These are phyloP conservation scores for Exophiala alcalophila DNA, from an alignment of 2,329 filamentous ascomycete species.

Conservation along the genomic window DNA sequence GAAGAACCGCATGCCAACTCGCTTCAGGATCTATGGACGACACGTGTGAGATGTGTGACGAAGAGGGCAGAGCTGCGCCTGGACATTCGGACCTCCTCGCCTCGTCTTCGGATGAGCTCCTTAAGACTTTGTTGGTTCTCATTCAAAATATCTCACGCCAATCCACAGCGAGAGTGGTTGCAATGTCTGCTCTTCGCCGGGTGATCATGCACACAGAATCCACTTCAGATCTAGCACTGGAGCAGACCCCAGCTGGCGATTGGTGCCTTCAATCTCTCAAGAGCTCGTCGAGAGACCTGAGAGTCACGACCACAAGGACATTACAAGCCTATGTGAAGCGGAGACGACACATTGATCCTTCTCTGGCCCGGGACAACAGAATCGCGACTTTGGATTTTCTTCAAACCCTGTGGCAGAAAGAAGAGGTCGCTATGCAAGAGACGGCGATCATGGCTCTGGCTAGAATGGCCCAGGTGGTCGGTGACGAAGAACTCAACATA, in stretches of 20 bases:
- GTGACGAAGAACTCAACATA: conserved; percentile 81
- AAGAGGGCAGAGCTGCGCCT: conserved; percentile 16
- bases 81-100: not conserved
- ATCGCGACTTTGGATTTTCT: conserved; percentile 68
- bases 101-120: conserved; percentile 35
- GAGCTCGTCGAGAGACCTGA: conserved; percentile 80
- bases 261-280: conserved; percentile 79
- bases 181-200: conserved; percentile 68
- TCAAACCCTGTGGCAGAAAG: conserved; percentile 67
- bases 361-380: conserved; percentile 61
- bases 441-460: conserved; percentile 82
- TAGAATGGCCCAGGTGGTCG: conserved; percentile 72
- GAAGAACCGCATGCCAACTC: conserved; percentile 55
- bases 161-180: conserved; percentile 62
- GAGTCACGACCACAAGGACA: conserved; percentile 72
- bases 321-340: conserved; percentile 61
- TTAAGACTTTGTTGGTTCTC: conserved; percentile 45
- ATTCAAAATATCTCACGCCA: conserved; percentile 46
- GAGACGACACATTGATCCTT: conserved; percentile 45
- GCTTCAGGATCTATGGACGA: conserved; percentile 7
- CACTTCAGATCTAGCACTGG: conserved; percentile 61
- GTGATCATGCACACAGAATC: conserved; percentile 65
- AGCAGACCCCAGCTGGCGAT: conserved; percentile 66
- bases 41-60: conserved; percentile 41
- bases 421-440: conserved; percentile 68